Evolutionary conservation across 768 basidiomycete species (phyloP).

Genomic region (Lactarius indigo): DNA sequence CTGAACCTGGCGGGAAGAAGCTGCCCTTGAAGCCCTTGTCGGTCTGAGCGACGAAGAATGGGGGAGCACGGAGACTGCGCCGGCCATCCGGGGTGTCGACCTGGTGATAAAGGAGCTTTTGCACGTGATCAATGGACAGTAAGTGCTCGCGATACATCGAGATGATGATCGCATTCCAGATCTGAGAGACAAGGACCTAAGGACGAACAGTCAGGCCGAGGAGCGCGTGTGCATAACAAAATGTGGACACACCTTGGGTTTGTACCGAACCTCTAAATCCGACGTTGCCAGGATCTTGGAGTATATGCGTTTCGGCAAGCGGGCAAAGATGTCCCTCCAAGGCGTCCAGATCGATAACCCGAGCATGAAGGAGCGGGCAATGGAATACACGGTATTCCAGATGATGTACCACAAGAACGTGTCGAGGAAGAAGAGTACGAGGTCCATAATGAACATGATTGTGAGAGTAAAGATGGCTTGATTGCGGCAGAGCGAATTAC

Average conservation of each 20-base stretch:
- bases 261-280: conserved; percentile 98
- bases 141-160: conserved; percentile 99
- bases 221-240: neutral
- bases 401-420: conserved; percentile 99
- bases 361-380: conserved; percentile 81
- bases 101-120: conserved; percentile 96
- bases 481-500: conserved; percentile 77
- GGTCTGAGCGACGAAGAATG: conserved; percentile 96
- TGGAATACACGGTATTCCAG: conserved; percentile 95
- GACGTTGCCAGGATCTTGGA: conserved; percentile 89
- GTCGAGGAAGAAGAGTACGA: conserved; percentile 96
- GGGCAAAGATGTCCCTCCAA: conserved; percentile 96
- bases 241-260: conserved; percentile 78
- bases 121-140: conserved; percentile 98
- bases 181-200: conserved; percentile 94
- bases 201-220: neutral
- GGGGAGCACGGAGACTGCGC: conserved; percentile 88
- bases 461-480: conserved; percentile 94
- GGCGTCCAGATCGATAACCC: conserved; percentile 99
- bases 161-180: conserved; percentile 99
- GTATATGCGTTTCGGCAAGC: conserved; percentile 95
- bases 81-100: conserved; percentile 86
- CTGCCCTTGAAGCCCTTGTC: conserved; percentile 81
- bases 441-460: conserved; percentile 99
- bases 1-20: conserved; percentile 93